Percentiles rank a stretch among this genome's conserved stretches.
Evolutionary conservation across 768 basidiomycete species (phyloP).

Genomic region (Gloeophyllum trabeum): DNA sequence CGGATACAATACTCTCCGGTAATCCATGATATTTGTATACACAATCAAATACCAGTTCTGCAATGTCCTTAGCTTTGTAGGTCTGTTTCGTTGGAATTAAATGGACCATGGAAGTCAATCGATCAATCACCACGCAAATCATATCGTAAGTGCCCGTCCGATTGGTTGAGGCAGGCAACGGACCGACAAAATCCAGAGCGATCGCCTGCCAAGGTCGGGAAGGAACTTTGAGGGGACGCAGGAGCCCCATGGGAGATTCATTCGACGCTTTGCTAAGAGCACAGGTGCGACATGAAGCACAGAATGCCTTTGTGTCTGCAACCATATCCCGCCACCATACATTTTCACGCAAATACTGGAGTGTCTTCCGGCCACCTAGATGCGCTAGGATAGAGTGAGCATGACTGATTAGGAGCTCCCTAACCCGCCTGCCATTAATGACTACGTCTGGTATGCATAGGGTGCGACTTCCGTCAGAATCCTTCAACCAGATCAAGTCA

Average conservation of each 20-base stretch:
- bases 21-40: conserved; percentile 16
- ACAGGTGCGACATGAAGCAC: conserved; percentile 4
- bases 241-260: conserved; percentile 3
- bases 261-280: conserved; percentile 7
- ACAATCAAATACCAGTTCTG: conserved; percentile 13
- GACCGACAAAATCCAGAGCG: conserved; percentile 12
- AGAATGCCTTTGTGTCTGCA: conserved; percentile 8
- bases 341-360: conserved; percentile 7
- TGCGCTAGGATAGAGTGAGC: conserved; percentile 13
- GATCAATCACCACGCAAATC: conserved; percentile 15
- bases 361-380: conserved; percentile 11
- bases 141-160: conserved; percentile 12
- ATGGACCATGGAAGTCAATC: conserved; percentile 15
- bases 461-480: conserved; percentile 1
- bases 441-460: conserved; percentile 4
- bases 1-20: conserved; percentile 2
- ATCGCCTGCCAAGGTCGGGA: conserved; percentile 8
- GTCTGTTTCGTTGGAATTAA: conserved; percentile 10
- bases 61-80: conserved; percentile 13
- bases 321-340: conserved; percentile 12
- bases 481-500: conserved; percentile 1
- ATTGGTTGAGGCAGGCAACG: conserved; percentile 8
- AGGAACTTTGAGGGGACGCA: conserved; percentile 4
- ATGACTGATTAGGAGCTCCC: conserved; percentile 10
- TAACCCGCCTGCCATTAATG: neutral